A percentile compares a stretch with the other conserved stretches of the same genome.
These are phyloP conservation scores for Phytophthora fragariaefolia DNA, from an alignment of 352 stramenopile genomes.

Conservation along the genomic window DNA sequence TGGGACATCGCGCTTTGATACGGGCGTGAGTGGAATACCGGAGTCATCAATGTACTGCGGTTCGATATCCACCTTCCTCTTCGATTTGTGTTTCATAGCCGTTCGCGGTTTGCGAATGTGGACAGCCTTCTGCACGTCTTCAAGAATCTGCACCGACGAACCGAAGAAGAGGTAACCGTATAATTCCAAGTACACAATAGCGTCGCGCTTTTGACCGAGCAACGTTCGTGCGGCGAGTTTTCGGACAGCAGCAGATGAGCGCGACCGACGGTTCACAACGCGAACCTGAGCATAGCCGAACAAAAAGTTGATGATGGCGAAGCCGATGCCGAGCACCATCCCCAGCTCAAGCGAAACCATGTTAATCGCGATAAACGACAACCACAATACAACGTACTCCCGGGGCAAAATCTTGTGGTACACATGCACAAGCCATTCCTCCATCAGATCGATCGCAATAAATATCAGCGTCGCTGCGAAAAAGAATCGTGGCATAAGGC, in stretches of 20 bases:
- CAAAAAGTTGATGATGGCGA: conserved; percentile 90
- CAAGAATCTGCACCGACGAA: conserved; percentile 81
- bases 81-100: conserved; percentile 27
- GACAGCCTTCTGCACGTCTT: conserved; percentile 83
- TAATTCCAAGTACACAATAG: conserved; percentile 83
- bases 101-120: conserved; percentile 55
- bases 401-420: conserved; percentile 82
- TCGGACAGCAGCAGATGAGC: conserved; percentile 66
- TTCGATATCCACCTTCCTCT: conserved; percentile 23
- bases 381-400: conserved; percentile 94
- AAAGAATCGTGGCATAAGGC: conserved; percentile 96
- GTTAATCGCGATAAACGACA: conserved; percentile 96
- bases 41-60: conserved; percentile 33
- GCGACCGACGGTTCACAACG: conserved; percentile 70
- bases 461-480: conserved; percentile 97
- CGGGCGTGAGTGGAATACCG: conserved; percentile 56
- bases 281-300: conserved; percentile 77
- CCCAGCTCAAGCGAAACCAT: conserved; percentile 95
- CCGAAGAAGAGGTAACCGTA: conserved; percentile 90
- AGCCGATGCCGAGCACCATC: conserved; percentile 93
- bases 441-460: conserved; percentile 97
- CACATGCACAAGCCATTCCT: conserved; percentile 95
- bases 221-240: conserved; percentile 70
- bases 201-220: conserved; percentile 68
- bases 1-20: conserved; percentile 56